Base-by-base conservation (phyloP, 1,284 basidiomycete genomes). In the Ceratobasidium sp. region DNA sequence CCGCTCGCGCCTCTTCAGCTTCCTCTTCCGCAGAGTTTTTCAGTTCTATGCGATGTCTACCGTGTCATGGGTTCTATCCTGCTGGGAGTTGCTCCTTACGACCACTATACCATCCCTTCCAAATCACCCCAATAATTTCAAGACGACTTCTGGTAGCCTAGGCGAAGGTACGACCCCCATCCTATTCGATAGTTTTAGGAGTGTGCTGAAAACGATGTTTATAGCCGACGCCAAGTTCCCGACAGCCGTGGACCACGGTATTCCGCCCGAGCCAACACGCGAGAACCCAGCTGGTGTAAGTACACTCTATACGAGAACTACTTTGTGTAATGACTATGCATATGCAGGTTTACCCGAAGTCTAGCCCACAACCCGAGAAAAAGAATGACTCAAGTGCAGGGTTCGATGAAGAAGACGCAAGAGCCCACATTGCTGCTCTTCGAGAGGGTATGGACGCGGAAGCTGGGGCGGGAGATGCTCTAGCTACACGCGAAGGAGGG, bases 211-310 rank as follows among this genome's bases (percentile, higher is more conserved):
- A n/a, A 3, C 29, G 2, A 6, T 43, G 8, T 5, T n/a, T 4
- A 27, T 24, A 69, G 66, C 53, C 37, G 66, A 69, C 24, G 66
- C 66, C 22, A 68, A 69, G 53, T 69, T 69, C 53, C 66, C 66
- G 7, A 58, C 66, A 39, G 66, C 66, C 11, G 16, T 39, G 11
- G 54, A 69, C 37, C 22, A 69, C 34, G 66, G 66, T 2, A 69
- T 69, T 29, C 37, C 37, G 31, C 66, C 66, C 31, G 53, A 51
- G 16, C 66, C 66, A 43, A 58, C 66, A 1, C 46, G 37, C 37
- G 66, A 69, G 54, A 69, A 69, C 31, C 66, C 66, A 13, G 66
- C 51, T 27, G 51, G 51, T 53, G 51, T 53, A 49, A 49, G 51
- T 53, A 29, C 19, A 53, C 29, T 14, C 29, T 59, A 2, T 37